Evolutionary conservation across 2,329 filamentous ascomycete genomes (phyloP).

Genomic region (Cladosporium oxysporum): DNA sequence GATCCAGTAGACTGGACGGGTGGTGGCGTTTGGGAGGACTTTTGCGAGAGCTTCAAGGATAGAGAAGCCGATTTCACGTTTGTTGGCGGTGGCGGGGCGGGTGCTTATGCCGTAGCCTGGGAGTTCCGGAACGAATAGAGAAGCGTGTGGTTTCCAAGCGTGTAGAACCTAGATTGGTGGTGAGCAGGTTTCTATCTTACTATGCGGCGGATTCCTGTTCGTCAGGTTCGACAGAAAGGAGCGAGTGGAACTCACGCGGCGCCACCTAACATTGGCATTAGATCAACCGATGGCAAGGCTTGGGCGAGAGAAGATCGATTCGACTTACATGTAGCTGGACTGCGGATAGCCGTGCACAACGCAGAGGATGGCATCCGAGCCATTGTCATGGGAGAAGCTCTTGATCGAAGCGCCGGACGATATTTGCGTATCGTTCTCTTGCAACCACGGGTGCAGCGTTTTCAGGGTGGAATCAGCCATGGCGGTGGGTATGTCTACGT

Average conservation of each 20-base stretch:
- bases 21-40: slow-evolving; percentile 33
- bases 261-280: slow-evolving; percentile 28
- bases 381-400: slow-evolving; percentile 37
- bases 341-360: slow-evolving; percentile 52
- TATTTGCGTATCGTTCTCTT: slow-evolving; percentile 31
- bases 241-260: slow-evolving; percentile 24
- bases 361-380: slow-evolving; percentile 42
- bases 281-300: neutral
- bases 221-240: neutral
- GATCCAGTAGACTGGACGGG: slow-evolving; percentile 45
- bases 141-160: slow-evolving; percentile 41
- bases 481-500: neutral
- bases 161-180: slow-evolving; percentile 36
- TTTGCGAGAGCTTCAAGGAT: slow-evolving; percentile 44
- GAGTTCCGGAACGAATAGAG: slow-evolving; percentile 51
- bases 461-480: slow-evolving; percentile 33
- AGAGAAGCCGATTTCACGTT: slow-evolving; percentile 45
- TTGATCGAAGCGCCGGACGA: slow-evolving; percentile 28
- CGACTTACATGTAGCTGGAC: slow-evolving; percentile 38
- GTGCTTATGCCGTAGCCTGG: slow-evolving; percentile 51
- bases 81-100: slow-evolving; percentile 40
- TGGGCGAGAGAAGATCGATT: neutral
- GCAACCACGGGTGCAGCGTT: slow-evolving; percentile 33
- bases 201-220: neutral
- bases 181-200: neutral